These are phyloP conservation scores for Colletotrichum magnum DNA, from an alignment of 2,329 filamentous ascomycete species.

Conservation along the genomic window DNA sequence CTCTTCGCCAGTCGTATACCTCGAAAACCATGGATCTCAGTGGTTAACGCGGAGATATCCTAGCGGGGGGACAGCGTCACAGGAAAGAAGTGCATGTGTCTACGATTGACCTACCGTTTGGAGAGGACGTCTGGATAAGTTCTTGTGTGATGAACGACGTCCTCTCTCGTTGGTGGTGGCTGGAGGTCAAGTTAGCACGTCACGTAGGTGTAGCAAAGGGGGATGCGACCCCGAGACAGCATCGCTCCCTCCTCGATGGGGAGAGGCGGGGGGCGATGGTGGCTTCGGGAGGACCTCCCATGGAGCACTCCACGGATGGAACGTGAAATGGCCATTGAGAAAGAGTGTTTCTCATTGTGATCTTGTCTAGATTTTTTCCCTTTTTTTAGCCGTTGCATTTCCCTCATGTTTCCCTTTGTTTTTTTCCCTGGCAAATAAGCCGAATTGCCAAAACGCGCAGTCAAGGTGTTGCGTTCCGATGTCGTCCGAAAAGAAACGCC, in stretches of 20 bases:
- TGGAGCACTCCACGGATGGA: conserved; percentile 77
- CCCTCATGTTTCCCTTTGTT: conserved; percentile 41
- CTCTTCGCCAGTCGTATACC: conserved; percentile 96
- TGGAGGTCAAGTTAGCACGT: conserved; percentile 21
- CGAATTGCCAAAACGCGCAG: conserved; percentile 25
- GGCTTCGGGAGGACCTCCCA: conserved; percentile 82
- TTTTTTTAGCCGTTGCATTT: conserved; percentile 48
- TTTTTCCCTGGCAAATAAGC: conserved; percentile 24
- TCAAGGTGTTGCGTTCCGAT: conserved; percentile 17
- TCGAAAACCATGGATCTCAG: conserved; percentile 79
- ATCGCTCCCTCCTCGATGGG: too few species aligned
- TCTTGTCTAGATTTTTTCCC: conserved; percentile 30
- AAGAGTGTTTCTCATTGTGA: conserved; percentile 59
- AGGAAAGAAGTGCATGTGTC: background rate
- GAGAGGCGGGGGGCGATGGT: too few species aligned
- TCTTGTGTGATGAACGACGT: background rate
- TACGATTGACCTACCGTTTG: conserved; percentile 23
- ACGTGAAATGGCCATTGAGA: conserved; percentile 83
- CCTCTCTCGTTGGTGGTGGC: background rate
- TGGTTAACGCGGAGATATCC: conserved; percentile 90
- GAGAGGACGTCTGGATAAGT: conserved; percentile 39
- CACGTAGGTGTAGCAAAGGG: conserved; percentile 24
- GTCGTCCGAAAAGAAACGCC: conserved; percentile 20
- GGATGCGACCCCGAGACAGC: conserved; percentile 12
- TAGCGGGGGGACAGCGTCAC: conserved; percentile 67